Conservation (phyloP, 2,329 filamentous ascomycete genomes). For the Escovopsis weberi region DNA sequence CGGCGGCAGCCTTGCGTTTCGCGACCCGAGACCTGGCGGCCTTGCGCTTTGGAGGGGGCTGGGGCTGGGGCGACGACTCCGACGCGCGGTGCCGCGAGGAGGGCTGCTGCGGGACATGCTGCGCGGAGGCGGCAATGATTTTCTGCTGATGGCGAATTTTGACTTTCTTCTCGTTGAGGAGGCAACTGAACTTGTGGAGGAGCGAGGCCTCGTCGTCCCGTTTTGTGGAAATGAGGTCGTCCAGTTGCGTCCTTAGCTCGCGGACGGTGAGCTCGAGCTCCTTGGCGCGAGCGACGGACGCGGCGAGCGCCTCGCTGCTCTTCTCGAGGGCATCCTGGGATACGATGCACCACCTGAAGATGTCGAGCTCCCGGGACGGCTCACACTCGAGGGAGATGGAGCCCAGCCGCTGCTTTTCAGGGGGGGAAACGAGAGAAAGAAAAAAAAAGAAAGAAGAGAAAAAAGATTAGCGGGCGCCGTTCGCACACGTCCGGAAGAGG, state of each 20-base stretch:
- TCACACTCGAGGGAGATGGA: constrained; percentile 41
- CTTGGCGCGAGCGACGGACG: constrained; percentile 25
- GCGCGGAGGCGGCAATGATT: constrained; percentile 28
- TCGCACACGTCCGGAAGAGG: neutral
- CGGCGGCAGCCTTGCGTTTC: constrained; percentile 35
- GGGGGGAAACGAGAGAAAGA: too few relatives aligned
- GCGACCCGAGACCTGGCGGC: constrained; percentile 23
- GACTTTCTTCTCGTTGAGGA: constrained; percentile 67
- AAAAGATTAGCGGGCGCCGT: constrained; percentile 9
- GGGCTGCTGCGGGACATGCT: constrained; percentile 14
- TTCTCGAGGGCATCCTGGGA: constrained; percentile 35
- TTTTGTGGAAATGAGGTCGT: constrained; percentile 52
- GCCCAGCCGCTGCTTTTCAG: constrained; percentile 51
- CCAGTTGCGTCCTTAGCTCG: constrained; percentile 46
- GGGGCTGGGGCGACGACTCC: constrained; percentile 4
- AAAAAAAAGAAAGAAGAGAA: neutral
- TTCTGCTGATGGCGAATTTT: constrained; percentile 64
- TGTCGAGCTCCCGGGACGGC: constrained; percentile 43
- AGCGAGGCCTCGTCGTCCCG: constrained; percentile 50
- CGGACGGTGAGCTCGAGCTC: constrained; percentile 41
- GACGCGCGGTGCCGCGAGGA: constrained; percentile 1
- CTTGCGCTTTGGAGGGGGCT: constrained; percentile 11
- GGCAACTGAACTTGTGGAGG: constrained; percentile 52
- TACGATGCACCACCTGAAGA: constrained; percentile 56
- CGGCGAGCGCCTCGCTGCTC: constrained; percentile 28